Base-by-base conservation (phyloP, 805 yeast species). In the Wickerhamiella qilinensis region DNA sequence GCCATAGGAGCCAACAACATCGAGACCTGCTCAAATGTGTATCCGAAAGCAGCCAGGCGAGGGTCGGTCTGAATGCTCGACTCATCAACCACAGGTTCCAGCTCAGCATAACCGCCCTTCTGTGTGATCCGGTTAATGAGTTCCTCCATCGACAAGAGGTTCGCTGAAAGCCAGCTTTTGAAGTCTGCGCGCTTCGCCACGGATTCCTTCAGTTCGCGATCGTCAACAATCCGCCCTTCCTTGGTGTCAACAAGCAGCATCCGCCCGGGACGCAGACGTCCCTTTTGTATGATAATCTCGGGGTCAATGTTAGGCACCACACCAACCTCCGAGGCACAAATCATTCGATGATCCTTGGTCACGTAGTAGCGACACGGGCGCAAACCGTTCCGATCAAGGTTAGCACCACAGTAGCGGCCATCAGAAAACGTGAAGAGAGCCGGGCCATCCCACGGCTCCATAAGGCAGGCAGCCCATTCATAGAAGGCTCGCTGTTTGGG, bases 371-470 rank as follows among this genome's bases (percentile, higher is more conserved):
- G 83, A 67, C 98, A 91, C 28, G 98, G 98, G 65, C 98, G 79
- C 55, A 88, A 71, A 46, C 98, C 98, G 57, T 91, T 88, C 64
- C 98, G 75, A 64, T 88, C 98, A 48, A 91, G 71, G 59, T 86
- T 86, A 36, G 98, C 98, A 67, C 98, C 98, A 64, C 95, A 84
- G 70, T 83, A 88, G 52, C 97, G 73, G 50, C 94, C 96, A 60
- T 88, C 97, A 28, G 96, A 88, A 60, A 88, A 91, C 22, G 94
- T 85, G 66, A 88, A 82, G 49, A 91, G 65, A 27, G 97, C 97
- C 16, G 98, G 98, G 47, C 98, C 98, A 63, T 88, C 98, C 98
- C 98, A 88, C 7, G 97, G 97, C 65, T 88, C 98, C 95, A 91
- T 91, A 47, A 88, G 64, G 63, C 96, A 85, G 11, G 97, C 94